Base-by-base conservation (phyloP, 441 rosid species). In the Pelargonium myrrhifolium region DNA sequence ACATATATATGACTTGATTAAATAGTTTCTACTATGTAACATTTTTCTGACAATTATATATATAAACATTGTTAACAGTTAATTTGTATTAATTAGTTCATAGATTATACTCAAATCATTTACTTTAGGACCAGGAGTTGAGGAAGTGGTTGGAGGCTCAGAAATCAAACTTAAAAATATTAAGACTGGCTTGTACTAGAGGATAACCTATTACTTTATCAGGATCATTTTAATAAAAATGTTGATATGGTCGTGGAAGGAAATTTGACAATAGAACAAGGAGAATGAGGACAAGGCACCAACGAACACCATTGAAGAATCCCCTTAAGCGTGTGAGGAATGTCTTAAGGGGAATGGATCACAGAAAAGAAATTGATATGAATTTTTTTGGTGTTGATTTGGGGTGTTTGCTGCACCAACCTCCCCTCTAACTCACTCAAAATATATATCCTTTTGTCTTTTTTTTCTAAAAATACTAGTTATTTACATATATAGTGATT, bases 361-460 rank as follows among this genome's bases (percentile, higher is more conserved):
- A 64, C 72, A 47, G 69, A 47, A 67, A 35, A 20, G 61, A 20
- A 56, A 56, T 21, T 56, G 67, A 62, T 22, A 22, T 22, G 63
- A 22, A 58, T 9, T 10, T 59, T 59, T 22, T 31, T 58, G 67
- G 74, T 68, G 67, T 62, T 59, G 72, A 72, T 74, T 66, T 68
- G 63, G 76, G 79, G 77, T 47, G 85, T 81, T 82, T 81, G 90
- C 84, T 84, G 71, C 83, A 85, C 84, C 92, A 82, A 84, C 89
- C 77, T 77, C 65, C 69, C 45, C 68, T 64, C 66, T 47, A 74
- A 72, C 77, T n/a, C 45, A 12, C 14, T 42, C 47, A 42, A 71
- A 61, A 70, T 15, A 42, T 39, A 9, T 72, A 15, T 76, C 68
- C 62, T 20, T 0, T 15, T 65, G n/a, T 11, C 39, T 14, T 64